These are phyloP conservation scores for Boletus subcaerulescens DNA, from an alignment of 768 basidiomycete genomes.

Conservation along the genomic window DNA sequence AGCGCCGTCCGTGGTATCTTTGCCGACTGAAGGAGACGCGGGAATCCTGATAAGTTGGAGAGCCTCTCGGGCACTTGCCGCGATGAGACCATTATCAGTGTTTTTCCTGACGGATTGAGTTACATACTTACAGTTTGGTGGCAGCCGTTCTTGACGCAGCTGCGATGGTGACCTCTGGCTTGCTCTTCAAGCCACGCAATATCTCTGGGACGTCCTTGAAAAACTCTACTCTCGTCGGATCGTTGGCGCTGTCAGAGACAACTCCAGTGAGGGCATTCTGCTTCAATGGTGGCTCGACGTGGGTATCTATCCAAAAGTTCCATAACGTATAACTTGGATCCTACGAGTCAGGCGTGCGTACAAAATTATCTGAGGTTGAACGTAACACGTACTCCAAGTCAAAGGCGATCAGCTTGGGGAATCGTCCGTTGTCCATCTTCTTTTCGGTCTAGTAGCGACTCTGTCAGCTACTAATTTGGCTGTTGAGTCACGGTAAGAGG, in stretches of 20 bases:
- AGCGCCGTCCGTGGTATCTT: conserved; percentile 13
- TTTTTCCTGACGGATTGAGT: background rate
- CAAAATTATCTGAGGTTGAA: conserved; percentile 2
- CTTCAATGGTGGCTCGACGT: conserved; percentile 58
- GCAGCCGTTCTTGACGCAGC: conserved; percentile 75
- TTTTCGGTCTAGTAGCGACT: background rate
- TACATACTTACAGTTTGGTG: conserved; percentile 54
- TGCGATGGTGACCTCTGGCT: conserved; percentile 52
- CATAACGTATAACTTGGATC: conserved; percentile 72
- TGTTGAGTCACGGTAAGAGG: too few species aligned
- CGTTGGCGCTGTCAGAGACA: conserved; percentile 23
- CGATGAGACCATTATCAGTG: background rate
- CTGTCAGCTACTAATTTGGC: too few species aligned
- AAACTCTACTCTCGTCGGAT: conserved; percentile 50
- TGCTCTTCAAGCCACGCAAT: conserved; percentile 50
- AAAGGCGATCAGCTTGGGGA: conserved; percentile 72
- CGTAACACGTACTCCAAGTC: conserved; percentile 65
- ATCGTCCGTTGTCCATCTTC: conserved; percentile 23
- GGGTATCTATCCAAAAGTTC: conserved; percentile 85
- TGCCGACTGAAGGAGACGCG: conserved; percentile 32
- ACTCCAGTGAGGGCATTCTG: conserved; percentile 33
- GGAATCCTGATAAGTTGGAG: conserved; percentile 60
- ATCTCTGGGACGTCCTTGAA: conserved; percentile 77
- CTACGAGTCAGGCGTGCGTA: background rate
- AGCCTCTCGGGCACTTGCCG: conserved; percentile 67